A percentile compares a stretch with the other conserved stretches of the same genome.
These are phyloP conservation scores for Przewalskia tangutica DNA, from an alignment of 257 asterid genomes.

Conservation along the genomic window DNA sequence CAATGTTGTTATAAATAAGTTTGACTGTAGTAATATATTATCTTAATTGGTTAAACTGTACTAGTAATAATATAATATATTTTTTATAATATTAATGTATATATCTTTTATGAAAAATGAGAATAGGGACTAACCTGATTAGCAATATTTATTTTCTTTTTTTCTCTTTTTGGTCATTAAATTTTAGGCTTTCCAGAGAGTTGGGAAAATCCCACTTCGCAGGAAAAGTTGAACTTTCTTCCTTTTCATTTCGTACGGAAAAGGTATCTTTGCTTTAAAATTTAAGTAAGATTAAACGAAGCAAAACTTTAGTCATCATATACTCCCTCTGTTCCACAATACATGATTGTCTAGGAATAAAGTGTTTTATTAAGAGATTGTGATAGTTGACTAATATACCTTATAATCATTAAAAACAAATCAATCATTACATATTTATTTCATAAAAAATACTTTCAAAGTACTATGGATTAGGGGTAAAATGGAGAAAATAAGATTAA, in stretches of 20 bases:
- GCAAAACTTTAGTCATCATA: neutral
- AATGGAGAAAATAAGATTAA: no score
- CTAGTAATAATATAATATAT: no score
- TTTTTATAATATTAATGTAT: neutral
- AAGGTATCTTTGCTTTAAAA: neutral
- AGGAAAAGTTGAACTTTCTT: neutral
- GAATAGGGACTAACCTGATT: conserved; percentile 50
- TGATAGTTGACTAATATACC: no score
- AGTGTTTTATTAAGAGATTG: no score
- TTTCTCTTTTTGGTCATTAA: neutral
- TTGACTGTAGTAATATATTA: no score
- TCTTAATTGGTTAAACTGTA: neutral
- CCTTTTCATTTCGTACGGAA: neutral
- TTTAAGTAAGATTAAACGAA: neutral
- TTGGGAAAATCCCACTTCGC: neutral
- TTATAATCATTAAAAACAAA: no score
- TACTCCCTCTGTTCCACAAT: no score
- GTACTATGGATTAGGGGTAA: no score
- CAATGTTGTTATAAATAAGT: no score
- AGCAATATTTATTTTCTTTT: conserved; percentile 9
- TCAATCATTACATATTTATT: no score
- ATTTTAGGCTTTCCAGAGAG: neutral
- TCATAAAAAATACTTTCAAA: no score
- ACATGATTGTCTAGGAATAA: no score
- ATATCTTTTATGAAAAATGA: neutral